These are phyloP conservation scores for Multifurca ochricompacta DNA, from an alignment of 768 basidiomycete genomes.

Conservation along the genomic window DNA sequence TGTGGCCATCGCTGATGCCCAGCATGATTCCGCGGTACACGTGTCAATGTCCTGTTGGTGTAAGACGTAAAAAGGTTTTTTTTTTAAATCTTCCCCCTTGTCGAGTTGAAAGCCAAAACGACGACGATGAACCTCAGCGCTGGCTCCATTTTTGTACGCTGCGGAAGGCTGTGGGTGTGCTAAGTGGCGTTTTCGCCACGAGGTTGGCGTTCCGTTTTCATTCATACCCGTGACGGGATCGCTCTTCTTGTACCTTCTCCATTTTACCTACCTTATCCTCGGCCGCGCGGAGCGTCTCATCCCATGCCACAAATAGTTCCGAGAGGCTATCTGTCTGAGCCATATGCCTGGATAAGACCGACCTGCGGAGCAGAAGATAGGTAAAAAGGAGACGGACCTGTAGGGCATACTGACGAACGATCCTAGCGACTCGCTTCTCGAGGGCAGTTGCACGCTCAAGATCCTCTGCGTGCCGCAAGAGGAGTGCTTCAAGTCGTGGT, in stretches of 20 bases:
- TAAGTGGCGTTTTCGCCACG: too few relatives aligned
- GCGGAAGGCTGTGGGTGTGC: too few relatives aligned
- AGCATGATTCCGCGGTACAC: too few relatives aligned
- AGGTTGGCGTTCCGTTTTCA: too few relatives aligned
- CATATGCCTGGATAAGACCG: not conserved
- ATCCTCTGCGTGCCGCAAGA: constrained; percentile 55
- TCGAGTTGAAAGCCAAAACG: too few relatives aligned
- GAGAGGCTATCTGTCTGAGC: constrained; percentile 70
- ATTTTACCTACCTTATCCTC: constrained; percentile 51
- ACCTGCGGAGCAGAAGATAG: not conserved
- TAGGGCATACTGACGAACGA: constrained; percentile 64
- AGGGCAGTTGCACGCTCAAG: constrained; percentile 45
- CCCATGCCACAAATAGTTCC: constrained; percentile 81
- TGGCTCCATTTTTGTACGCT: too few relatives aligned
- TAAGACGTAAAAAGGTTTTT: too few relatives aligned
- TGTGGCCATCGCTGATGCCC: too few relatives aligned
- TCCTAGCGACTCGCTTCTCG: constrained; percentile 53
- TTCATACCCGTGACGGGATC: constrained; percentile 53
- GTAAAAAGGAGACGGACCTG: constrained; percentile 43
- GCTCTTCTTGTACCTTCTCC: constrained; percentile 56
- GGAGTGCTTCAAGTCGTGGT: constrained; percentile 56
- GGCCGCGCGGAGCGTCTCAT: constrained; percentile 61
- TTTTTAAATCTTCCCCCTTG: too few relatives aligned
- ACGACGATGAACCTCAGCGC: too few relatives aligned
- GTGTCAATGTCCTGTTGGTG: too few relatives aligned